Evolutionary conservation across 2,329 filamentous ascomycete species (phyloP).

Genomic region (Colletotrichum abscissum): DNA sequence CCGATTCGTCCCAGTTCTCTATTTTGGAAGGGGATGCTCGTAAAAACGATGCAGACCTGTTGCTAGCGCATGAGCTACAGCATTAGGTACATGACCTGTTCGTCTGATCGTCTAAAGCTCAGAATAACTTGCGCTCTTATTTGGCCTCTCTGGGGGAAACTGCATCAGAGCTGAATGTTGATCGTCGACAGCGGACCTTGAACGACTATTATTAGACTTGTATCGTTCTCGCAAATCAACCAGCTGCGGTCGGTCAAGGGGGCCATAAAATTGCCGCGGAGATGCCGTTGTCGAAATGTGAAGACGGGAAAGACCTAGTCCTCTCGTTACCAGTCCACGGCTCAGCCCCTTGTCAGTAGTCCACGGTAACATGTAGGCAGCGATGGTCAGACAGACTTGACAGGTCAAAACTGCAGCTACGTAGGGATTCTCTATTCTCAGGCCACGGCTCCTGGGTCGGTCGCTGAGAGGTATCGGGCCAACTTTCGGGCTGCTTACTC

Average conservation of each 20-base stretch:
- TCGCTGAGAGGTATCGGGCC: not conserved
- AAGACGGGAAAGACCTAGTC: not conserved
- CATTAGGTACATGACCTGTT: not conserved
- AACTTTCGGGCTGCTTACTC: constrained; percentile 20
- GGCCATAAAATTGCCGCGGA: not conserved
- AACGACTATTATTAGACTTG: not conserved
- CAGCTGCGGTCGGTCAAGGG: not conserved
- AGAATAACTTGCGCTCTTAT: not conserved
- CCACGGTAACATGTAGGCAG: not conserved
- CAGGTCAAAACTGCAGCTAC: not conserved
- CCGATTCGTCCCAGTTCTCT: constrained; percentile 2
- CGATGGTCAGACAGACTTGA: not conserved
- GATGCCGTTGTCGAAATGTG: not conserved
- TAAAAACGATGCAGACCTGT: not conserved
- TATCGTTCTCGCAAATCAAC: not conserved
- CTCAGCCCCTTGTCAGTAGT: not conserved
- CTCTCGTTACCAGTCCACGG: not conserved
- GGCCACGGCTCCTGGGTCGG: not conserved
- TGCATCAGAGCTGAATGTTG: not conserved
- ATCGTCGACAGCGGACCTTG: not conserved
- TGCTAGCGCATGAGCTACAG: not conserved
- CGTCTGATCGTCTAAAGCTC: no score
- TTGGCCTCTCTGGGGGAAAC: not conserved
- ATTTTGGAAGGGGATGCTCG: not conserved
- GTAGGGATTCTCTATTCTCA: not conserved